phyloP scores from a whole-genome alignment of 768 basidiomycete species.

The Collybia mongolica region DNA sequence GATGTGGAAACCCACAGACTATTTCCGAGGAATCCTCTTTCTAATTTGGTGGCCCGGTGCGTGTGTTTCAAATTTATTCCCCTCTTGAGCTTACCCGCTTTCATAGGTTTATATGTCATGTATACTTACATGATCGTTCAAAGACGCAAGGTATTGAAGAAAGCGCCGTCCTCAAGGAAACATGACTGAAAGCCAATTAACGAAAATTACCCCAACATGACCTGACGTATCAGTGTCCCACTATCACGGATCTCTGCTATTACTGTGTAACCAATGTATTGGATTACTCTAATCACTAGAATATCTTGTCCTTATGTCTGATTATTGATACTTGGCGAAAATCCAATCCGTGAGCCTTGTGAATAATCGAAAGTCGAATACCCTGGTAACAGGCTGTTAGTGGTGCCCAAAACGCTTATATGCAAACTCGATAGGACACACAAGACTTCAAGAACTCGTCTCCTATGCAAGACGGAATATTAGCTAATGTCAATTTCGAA shows the following conservation, averaged over 20 bases:
- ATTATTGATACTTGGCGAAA: no score
- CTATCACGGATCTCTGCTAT: neutral
- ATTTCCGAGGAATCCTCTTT: constrained; percentile 60
- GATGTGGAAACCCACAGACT: constrained; percentile 57
- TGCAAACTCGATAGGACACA: neutral
- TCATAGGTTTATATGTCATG: constrained; percentile 47
- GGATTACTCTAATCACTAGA: constrained; percentile 10
- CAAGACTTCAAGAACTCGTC: no score
- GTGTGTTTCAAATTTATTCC: constrained; percentile 1
- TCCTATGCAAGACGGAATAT: no score
- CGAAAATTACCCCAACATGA: neutral
- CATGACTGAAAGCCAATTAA: constrained; percentile 4
- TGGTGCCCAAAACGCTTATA: neutral
- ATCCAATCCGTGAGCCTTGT: constrained; percentile 44
- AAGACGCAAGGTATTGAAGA: constrained; percentile 42
- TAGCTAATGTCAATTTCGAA: no score
- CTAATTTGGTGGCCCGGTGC: constrained; percentile 87
- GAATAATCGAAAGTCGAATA: constrained; percentile 63
- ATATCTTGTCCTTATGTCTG: neutral
- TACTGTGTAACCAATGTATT: neutral
- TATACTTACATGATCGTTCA: constrained; percentile 57
- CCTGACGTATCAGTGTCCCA: no score
- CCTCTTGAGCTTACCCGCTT: constrained; percentile 2
- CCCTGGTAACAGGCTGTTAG: constrained; percentile 32
- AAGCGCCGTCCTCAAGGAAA: neutral